phyloP scores from a whole-genome alignment of 148 eudicot species.

The Rhododendron ovatum region DNA sequence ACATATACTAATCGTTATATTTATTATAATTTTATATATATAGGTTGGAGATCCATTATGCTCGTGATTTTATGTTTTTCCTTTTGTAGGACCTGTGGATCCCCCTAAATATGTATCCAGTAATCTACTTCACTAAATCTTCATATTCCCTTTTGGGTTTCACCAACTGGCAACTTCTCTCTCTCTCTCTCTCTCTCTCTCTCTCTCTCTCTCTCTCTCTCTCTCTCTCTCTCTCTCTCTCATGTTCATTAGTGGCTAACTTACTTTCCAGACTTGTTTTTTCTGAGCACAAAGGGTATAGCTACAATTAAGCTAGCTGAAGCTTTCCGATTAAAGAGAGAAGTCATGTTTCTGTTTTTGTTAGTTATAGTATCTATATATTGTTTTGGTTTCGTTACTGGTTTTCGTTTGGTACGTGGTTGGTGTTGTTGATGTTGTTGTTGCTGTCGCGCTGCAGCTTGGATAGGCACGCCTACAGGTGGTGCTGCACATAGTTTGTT shows the following conservation, averaged over 20 bases:
- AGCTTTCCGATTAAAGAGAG: background rate
- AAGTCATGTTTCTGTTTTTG: conserved; percentile 12
- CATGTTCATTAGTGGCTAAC: background rate
- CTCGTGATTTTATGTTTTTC: conserved; percentile 25
- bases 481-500: conserved; percentile 17
- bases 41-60: conserved; percentile 14
- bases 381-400: background rate
- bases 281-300: background rate
- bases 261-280: conserved; percentile 7
- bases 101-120: conserved; percentile 13
- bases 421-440: conserved; percentile 26
- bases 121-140: conserved; percentile 1
- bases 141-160: background rate
- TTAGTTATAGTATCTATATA: background rate
- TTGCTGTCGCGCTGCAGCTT: conserved; percentile 34
- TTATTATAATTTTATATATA: background rate
- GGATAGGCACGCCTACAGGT: conserved; percentile 30
- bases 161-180: background rate
- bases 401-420: conserved; percentile 23
- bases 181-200: background rate
- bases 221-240: background rate
- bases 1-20: background rate
- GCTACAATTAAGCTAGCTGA: background rate
- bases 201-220: background rate
- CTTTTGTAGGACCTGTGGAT: conserved; percentile 18